Base-by-base conservation (phyloP, 768 basidiomycete species). In the Lentinus tigrinus region DNA sequence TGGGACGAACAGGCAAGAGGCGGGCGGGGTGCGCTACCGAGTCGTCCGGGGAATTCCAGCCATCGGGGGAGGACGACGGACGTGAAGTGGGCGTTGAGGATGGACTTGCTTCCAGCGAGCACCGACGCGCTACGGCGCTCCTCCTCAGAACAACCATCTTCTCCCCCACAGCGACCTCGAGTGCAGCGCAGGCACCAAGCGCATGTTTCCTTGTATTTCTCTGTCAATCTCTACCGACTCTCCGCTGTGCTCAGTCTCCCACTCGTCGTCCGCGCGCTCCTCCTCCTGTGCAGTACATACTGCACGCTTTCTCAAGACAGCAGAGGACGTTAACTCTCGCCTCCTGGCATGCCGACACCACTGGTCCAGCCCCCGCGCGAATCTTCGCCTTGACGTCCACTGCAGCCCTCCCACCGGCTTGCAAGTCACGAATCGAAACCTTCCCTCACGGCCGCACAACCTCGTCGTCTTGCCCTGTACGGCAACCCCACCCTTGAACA, bases 81-180 rank as follows among this genome's bases (percentile, higher is more conserved):
- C n/a, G n/a, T n/a, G n/a, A n/a, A n/a, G n/a, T n/a, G n/a, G n/a
- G n/a, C n/a, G n/a, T n/a, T n/a, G n/a, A n/a, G n/a, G n/a, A n/a
- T n/a, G n/a, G n/a, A n/a, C n/a, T n/a, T n/a, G n/a, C n/a, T n/a
- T n/a, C n/a, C n/a, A n/a, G n/a, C n/a, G n/a, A n/a, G n/a, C n/a
- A n/a, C n/a, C n/a, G n/a, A n/a, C n/a, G n/a, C n/a, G n/a, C n/a
- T n/a, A n/a, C n/a, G n/a, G n/a, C n/a, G n/a, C n/a, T n/a, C n/a
- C 50, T 36, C 19, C 28, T 16, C 46, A n/a, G n/a, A 58, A 58
- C 57, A 58, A 58, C n/a, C 50, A 46, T 17, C 47, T 23, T 36
- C 31, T 31, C 42, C n/a, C 40, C 26, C 40, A 36, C 21, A 26
- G 50, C 36, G 3, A 24, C 16, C 43, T 1, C 19, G 10, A 3